Base-by-base conservation (phyloP, 2,329 filamentous ascomycete genomes). In the Colletotrichum brevisporum region DNA sequence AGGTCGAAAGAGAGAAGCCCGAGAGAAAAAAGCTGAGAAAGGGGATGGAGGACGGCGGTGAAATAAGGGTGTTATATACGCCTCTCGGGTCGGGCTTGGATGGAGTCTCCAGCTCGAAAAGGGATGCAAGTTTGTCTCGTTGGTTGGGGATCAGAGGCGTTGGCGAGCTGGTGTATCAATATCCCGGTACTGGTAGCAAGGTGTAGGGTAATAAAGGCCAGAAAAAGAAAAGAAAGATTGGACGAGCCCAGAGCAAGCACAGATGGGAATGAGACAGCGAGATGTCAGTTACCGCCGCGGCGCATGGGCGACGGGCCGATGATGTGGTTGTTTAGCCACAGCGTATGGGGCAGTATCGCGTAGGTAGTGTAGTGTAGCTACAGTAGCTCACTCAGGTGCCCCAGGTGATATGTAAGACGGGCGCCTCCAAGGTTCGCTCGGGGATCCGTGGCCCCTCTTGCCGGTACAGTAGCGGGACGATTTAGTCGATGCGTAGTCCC, bases 171-270 rank as follows among this genome's bases (percentile, higher is more conserved):
- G 67, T 66, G 67, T 61, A 56, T 69, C 63, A 60, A 60, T 69
- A 69, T 67, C 67, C 67, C 47, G 43, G 67, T 36, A 67, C 67
- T 47, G 43, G 67, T 43, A 67, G 51, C 56, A 51, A 67, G 62
- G 51, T 67, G 67, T 61, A 69, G 51, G 63, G 63, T 57, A 66
- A 55, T 56, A 69, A 63, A 63, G 31, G 9, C 4, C 36, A 59
- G 50, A 51, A 67, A 63, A 69, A 61, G 63, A 61, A 69, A 69
- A 66, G 67, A 67, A 56, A 61, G 67, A 69, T 69, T 69, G 67
- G 67, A 56, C 67, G 67, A 69, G 55, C 36, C 51, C 55, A 69
- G 62, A 64, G 64, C 39, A 61, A 67, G 67, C 62, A 69, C 55
- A 61, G 62, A 61, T 69, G 50, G 56, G 31, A 56, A 61, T 67